Percentiles rank a stretch among this genome's conserved stretches.
phyloP scores from a whole-genome alignment of 257 asterid species.

The Verbascum thapsus region DNA sequence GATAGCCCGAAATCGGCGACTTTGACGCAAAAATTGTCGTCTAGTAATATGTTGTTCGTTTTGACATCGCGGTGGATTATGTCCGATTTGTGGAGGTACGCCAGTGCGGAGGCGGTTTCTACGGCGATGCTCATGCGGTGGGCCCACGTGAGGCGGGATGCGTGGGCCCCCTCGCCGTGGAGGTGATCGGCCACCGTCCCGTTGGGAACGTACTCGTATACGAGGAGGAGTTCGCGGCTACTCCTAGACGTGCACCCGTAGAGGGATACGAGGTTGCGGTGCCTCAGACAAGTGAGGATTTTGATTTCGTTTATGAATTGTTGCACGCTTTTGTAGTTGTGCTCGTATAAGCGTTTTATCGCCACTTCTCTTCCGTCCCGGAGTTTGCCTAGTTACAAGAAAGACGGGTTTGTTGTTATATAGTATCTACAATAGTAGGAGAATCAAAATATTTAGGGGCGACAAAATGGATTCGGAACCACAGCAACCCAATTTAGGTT shows the following conservation, averaged over 20 bases:
- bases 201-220: constrained; percentile 28
- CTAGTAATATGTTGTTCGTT: constrained; percentile 24
- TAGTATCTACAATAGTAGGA: too few relatives aligned
- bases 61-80: constrained; percentile 35
- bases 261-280: constrained; percentile 26
- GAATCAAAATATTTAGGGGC: too few relatives aligned
- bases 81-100: constrained; percentile 32
- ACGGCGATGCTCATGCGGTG: constrained; percentile 29
- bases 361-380: constrained; percentile 30
- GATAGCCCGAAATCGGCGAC: too few relatives aligned
- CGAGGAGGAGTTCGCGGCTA: constrained; percentile 33
- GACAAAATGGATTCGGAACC: too few relatives aligned
- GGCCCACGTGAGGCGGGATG: constrained; percentile 25
- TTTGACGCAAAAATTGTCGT: too few relatives aligned
- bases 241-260: constrained; percentile 32
- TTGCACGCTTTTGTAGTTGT: constrained; percentile 30
- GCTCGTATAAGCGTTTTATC: constrained; percentile 32
- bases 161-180: constrained; percentile 10
- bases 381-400: constrained; percentile 14
- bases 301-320: constrained; percentile 32
- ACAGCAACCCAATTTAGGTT: too few relatives aligned
- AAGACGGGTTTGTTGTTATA: neutral
- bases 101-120: constrained; percentile 29
- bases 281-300: constrained; percentile 30
- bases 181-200: constrained; percentile 35